A percentile compares a stretch with the other conserved stretches of the same genome.
Conservation (phyloP, 202 grass and related monocot genomes). For the Musa balbisiana region DNA sequence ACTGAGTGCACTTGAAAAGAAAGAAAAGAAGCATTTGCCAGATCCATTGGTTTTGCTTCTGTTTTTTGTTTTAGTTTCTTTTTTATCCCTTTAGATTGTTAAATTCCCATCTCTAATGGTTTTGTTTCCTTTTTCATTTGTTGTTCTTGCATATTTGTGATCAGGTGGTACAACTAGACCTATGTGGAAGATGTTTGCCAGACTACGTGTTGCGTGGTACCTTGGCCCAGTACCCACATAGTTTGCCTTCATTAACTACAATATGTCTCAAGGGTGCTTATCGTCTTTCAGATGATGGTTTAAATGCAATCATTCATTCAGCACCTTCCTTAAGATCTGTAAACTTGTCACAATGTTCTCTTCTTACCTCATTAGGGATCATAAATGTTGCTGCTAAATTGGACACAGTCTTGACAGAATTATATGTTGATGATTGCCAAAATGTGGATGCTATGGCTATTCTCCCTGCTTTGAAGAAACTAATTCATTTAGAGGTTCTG, state of each 20-base stretch:
- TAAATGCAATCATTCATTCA: slow-evolving; percentile 48
- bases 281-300: slow-evolving; percentile 66
- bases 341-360: slow-evolving; percentile 78
- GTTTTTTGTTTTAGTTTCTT: neutral
- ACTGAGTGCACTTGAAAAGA: neutral
- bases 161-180: slow-evolving; percentile 69
- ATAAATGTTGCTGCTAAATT: slow-evolving; percentile 41
- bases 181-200: slow-evolving; percentile 74
- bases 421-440: slow-evolving; percentile 75
- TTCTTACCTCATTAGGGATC: slow-evolving; percentile 72
- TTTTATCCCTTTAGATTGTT: neutral
- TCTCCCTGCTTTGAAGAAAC: slow-evolving; percentile 66
- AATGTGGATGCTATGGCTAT: slow-evolving; percentile 64
- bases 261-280: slow-evolving; percentile 81
- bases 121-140: neutral
- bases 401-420: slow-evolving; percentile 45
- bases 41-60: neutral
- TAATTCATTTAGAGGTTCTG: slow-evolving; percentile 62
- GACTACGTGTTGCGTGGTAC: slow-evolving; percentile 62
- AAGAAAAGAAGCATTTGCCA: neutral
- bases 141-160: slow-evolving; percentile 32
- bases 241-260: slow-evolving; percentile 55
- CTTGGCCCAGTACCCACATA: slow-evolving; percentile 54
- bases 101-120: neutral
- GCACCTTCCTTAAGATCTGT: slow-evolving; percentile 57